phyloP scores from a whole-genome alignment of 257 asterid species.

The Nyctanthes arbortristis region DNA sequence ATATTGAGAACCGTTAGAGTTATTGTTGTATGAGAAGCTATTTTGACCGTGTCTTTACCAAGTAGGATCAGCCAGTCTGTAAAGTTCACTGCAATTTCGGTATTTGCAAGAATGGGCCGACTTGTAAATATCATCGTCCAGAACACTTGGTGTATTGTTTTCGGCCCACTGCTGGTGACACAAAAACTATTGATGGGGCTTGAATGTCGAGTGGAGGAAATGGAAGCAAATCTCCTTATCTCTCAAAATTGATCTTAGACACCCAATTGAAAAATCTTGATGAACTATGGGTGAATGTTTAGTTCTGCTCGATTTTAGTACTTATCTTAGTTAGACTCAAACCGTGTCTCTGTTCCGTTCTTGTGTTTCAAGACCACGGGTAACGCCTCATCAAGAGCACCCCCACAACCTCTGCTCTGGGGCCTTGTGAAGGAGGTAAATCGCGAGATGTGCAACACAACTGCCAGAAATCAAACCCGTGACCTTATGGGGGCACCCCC shows the following conservation, averaged over 20 bases:
- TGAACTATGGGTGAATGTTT: too few relatives aligned
- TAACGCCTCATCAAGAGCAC: too few relatives aligned
- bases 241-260: too few relatives aligned
- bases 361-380: too few relatives aligned
- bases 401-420: too few relatives aligned
- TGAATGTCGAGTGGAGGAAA: slow-evolving; percentile 38
- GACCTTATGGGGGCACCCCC: too few relatives aligned
- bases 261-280: too few relatives aligned
- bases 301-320: not conserved
- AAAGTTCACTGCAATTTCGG: slow-evolving; percentile 71
- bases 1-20: not conserved
- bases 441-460: too few relatives aligned
- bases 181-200: slow-evolving; percentile 31
- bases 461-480: too few relatives aligned
- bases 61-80: slow-evolving; percentile 82
- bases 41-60: not conserved
- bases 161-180: slow-evolving; percentile 32
- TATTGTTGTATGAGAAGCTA: not conserved
- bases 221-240: slow-evolving; percentile 36
- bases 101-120: slow-evolving; percentile 89
- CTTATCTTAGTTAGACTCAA: not conserved
- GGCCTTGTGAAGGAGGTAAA: too few relatives aligned
- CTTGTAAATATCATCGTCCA: slow-evolving; percentile 85
- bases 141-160: slow-evolving; percentile 43
- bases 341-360: not conserved